Base-by-base conservation (phyloP, 345 rosid species). In the Bruguiera gymnorhiza region DNA sequence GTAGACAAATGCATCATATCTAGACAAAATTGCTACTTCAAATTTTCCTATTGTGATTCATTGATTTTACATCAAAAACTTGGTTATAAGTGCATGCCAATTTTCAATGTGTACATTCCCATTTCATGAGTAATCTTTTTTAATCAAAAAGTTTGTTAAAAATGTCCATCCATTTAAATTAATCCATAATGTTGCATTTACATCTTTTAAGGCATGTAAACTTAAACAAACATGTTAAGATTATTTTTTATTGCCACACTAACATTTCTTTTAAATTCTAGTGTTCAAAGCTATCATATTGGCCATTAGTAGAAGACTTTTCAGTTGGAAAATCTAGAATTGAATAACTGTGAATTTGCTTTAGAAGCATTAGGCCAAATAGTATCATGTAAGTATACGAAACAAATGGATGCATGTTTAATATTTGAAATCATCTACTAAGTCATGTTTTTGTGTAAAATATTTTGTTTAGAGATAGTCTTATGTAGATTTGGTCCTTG, bases 321-420 rank as follows among this genome's bases (percentile, higher is more conserved):
- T 59, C 83, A 76, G 64, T 73, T 63, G 54, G 86, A 75, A 61
- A 77, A 27, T 80, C 80, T 76, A 79, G 88, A 88, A 77, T 13
- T 77, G 31, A 81, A 89, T 75, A 95, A 87, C 79, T 77, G 78
- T 71, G 96, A 89, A 87, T 76, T 85, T 75, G 91, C 93, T 61
- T 74, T 94, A 73, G 98, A 91, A 77, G 89, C 97, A 68, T 80
- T 94, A 78, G 96, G 96, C 75, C 89, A 86, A 75, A 87, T 89
- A 67, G 98, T 97, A 54, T 84, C 81, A 32, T 81, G 98, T 94
- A 86, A 83, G 96, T 84, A 73, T 63, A 52, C 61, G 63, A 60
- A 29, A 37, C 31, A 30, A 30, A 30, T 30, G 31, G 31, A 30
- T 30, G 31, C 5, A 30, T 30, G 31, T 30, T 30, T 3, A 30